phyloP scores from a whole-genome alignment of 164 flowering plant species.

The Kingdonia uniflora region DNA sequence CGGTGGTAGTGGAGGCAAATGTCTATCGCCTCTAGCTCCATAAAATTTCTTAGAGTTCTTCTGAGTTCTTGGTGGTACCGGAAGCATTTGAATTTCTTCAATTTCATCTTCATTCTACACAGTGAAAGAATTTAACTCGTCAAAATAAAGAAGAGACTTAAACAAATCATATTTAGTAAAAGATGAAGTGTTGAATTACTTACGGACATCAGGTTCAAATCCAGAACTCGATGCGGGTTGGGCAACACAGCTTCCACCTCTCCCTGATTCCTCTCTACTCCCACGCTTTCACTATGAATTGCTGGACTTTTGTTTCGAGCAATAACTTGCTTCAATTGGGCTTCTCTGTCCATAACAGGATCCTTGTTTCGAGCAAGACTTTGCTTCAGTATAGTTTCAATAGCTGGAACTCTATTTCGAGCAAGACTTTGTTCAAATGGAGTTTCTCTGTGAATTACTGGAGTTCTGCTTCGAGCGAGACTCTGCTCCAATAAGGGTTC shows the following conservation, averaged over 20 bases:
- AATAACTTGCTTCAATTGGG: slow-evolving; percentile 2
- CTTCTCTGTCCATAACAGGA: slow-evolving; percentile 4
- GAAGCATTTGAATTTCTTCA: slow-evolving; percentile 22
- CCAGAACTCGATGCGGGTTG: slow-evolving; percentile 29
- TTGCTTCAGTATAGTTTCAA: neutral
- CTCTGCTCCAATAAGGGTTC: slow-evolving; percentile 2
- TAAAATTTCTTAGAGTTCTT: slow-evolving; percentile 28
- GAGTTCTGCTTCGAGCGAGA: slow-evolving; percentile 10
- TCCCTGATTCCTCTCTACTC: too few species aligned
- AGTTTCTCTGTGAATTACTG: slow-evolving; percentile 4
- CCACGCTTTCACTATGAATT: too few species aligned
- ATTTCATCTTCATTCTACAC: slow-evolving; percentile 31
- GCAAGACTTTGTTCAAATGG: slow-evolving; percentile 4
- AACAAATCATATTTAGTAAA: neutral
- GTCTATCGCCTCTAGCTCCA: slow-evolving; percentile 27
- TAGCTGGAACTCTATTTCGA: too few species aligned
- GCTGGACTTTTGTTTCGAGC: too few species aligned
- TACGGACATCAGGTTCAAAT: slow-evolving; percentile 77
- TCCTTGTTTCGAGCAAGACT: slow-evolving; percentile 12
- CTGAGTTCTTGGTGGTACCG: slow-evolving; percentile 22
- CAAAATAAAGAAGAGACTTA: neutral
- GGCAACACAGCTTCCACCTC: slow-evolving; percentile 4
- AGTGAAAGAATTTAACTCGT: neutral
- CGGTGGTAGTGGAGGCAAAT: slow-evolving; percentile 11
- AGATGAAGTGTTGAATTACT: neutral